These are phyloP conservation scores for Tolypocladium album DNA, from an alignment of 2,329 filamentous ascomycete genomes.

Conservation along the genomic window DNA sequence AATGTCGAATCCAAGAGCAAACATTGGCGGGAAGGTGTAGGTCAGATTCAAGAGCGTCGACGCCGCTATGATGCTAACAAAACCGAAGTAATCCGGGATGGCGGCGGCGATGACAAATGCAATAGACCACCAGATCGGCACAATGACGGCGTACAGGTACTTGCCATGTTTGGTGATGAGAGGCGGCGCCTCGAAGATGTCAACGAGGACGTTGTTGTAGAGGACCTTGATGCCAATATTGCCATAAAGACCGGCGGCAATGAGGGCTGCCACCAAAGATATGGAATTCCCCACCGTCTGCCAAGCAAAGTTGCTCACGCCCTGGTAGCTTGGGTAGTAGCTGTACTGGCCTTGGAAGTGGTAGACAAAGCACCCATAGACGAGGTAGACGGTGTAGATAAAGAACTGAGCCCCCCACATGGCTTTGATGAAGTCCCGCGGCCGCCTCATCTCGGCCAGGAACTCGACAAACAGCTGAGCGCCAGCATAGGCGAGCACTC, in stretches of 20 bases:
- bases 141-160: conserved; percentile 34
- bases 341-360: conserved; percentile 35
- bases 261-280: conserved; percentile 28
- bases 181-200: conserved; percentile 36
- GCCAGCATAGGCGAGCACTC: conserved; percentile 48
- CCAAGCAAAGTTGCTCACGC: conserved; percentile 27
- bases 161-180: conserved; percentile 38
- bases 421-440: conserved; percentile 31
- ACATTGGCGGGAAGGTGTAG: conserved; percentile 43
- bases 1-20: conserved; percentile 9
- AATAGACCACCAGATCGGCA: conserved; percentile 45
- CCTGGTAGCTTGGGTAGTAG: conserved; percentile 31
- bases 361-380: conserved; percentile 26
- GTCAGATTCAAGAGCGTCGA: conserved; percentile 47
- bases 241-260: conserved; percentile 37
- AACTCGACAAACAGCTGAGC: conserved; percentile 47
- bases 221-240: conserved; percentile 44
- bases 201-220: conserved; percentile 41
- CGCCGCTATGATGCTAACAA: conserved; percentile 39
- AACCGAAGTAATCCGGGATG: conserved; percentile 38
- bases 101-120: conserved; percentile 44
- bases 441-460: conserved; percentile 38
- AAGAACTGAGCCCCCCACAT: conserved; percentile 29
- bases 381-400: conserved; percentile 29
- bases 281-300: conserved; percentile 35